Evolutionary conservation across 805 yeast species (phyloP).

Genomic region (Suhomyces sp.): DNA sequence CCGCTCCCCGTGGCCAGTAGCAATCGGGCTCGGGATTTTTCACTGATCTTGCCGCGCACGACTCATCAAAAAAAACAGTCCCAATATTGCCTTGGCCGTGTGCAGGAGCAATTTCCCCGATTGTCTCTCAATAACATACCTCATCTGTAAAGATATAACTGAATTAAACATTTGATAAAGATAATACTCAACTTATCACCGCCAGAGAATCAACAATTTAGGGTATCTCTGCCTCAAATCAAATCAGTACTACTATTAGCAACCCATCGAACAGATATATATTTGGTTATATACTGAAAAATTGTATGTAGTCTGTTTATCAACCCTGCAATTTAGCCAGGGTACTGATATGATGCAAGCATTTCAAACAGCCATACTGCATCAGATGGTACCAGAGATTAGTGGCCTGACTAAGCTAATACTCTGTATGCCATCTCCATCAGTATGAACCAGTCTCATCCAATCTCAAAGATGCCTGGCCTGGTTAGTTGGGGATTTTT

Average conservation of each 20-base stretch:
- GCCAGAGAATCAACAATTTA: background rate
- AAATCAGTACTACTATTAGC: background rate
- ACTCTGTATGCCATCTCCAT: background rate
- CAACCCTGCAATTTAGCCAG: background rate
- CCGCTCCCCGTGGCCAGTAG: background rate
- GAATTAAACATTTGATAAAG: background rate
- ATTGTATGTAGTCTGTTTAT: background rate
- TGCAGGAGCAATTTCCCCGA: background rate
- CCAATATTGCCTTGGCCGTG: background rate
- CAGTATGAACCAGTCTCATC: background rate
- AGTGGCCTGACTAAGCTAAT: background rate
- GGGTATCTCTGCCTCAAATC: background rate
- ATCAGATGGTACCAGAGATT: background rate
- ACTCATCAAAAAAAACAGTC: slow-evolving; percentile 1
- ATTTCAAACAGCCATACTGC: background rate
- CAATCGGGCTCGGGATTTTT: background rate
- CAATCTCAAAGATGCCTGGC: background rate
- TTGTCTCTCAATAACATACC: background rate
- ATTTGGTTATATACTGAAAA: background rate
- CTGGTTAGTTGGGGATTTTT: background rate
- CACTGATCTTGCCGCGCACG: background rate
- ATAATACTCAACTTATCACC: background rate
- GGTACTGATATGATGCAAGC: background rate
- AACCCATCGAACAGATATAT: background rate
- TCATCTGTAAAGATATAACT: background rate